Conservation (phyloP, 768 basidiomycete genomes). For the Phanerochaete sordida region DNA sequence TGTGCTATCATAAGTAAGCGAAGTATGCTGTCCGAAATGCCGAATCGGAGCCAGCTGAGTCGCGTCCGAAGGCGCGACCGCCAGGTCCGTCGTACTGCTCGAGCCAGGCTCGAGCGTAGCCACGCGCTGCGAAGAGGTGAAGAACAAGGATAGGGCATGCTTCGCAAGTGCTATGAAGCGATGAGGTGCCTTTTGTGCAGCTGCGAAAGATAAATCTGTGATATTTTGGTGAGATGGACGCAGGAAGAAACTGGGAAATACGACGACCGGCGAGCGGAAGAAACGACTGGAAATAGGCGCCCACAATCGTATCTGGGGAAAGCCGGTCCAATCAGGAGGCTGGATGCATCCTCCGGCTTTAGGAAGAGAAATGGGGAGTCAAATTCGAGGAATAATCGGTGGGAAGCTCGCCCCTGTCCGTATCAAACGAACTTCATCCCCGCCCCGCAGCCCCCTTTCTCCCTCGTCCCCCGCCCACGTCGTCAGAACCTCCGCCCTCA, state of each 20-base stretch:
- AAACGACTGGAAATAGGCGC: slow-evolving; percentile 1
- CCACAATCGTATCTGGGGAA: slow-evolving; percentile 27
- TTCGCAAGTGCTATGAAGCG: no score
- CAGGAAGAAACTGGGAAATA: not conserved
- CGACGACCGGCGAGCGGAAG: not conserved
- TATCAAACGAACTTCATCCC: slow-evolving; percentile 26
- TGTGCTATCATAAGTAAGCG: no score
- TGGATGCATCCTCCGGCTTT: not conserved
- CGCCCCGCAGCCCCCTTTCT: slow-evolving; percentile 25
- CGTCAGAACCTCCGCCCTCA: not conserved
- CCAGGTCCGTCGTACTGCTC: no score
- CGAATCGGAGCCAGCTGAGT: no score
- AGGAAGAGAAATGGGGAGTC: slow-evolving; percentile 3
- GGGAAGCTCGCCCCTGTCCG: slow-evolving; percentile 16
- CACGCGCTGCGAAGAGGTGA: no score
- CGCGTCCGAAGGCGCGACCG: no score
- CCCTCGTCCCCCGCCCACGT: slow-evolving; percentile 10
- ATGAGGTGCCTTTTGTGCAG: no score
- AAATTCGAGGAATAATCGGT: slow-evolving; percentile 7
- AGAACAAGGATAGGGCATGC: no score
- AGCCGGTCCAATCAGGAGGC: slow-evolving; percentile 27
- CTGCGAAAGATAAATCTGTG: no score
- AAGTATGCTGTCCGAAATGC: no score
- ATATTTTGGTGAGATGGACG: not conserved
- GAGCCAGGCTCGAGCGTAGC: no score